Conservation (phyloP, 371 early-diverging fungal genomes). For the Nematocida sp. region DNA sequence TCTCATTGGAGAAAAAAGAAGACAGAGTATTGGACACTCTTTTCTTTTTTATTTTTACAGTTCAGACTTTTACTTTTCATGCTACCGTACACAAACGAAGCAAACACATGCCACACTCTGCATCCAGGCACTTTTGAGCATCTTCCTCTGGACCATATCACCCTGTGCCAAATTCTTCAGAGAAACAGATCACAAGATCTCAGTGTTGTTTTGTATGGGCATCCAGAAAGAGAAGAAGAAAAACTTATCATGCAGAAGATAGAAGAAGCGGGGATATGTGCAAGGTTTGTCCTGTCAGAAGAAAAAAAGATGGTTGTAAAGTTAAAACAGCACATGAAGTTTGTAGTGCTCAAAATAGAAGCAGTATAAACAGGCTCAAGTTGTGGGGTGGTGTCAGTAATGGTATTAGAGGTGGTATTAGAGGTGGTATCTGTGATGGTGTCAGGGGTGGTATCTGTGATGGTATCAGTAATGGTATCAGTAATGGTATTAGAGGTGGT, state of each 20-base stretch:
- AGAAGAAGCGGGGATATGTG: conserved; percentile 1
- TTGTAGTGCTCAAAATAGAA: conserved; percentile 35
- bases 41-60: background rate
- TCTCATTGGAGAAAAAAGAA: background rate
- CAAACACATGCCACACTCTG: no score
- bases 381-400: no score
- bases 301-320: conserved; percentile 9
- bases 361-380: no score
- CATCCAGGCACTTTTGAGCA: no score
- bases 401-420: no score
- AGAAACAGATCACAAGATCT: conserved; percentile 4
- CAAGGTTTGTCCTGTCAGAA: background rate
- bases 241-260: background rate
- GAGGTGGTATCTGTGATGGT: no score
- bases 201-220: conserved; percentile 31
- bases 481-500: no score
- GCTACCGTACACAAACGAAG: no score
- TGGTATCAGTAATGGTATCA: no score
- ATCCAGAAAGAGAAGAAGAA: conserved; percentile 11
- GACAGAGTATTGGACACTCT: background rate
- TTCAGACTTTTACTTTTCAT: conserved; percentile 14
- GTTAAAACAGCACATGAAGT: conserved; percentile 42
- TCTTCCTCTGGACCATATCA: background rate
- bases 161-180: conserved; percentile 1
- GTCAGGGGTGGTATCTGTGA: no score